Base-by-base conservation (phyloP, 345 rosid genomes). In the Murraya koenigii region DNA sequence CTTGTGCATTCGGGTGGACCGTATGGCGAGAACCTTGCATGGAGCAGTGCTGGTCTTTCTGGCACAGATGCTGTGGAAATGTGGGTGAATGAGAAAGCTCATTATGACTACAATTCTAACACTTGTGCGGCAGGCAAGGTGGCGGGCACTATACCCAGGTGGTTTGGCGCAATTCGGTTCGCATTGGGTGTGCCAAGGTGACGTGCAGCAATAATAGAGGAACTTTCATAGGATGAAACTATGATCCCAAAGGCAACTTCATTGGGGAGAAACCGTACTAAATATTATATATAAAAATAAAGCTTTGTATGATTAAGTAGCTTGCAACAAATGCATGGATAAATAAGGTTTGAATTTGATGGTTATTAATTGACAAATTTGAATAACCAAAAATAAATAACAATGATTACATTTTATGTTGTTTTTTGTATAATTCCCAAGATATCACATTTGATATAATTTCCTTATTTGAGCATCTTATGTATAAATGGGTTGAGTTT, bases 101-200 rank as follows among this genome's bases (percentile, higher is more conserved):
- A 74, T 63, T 94, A 92, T 49, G 80, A 89, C 67, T 78, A 86
- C 75, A 56, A 49, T 71, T 67, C 94, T 25, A 90, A 89, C 78
- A 68, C 81, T 4, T 92, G 97, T 72, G 77, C 76, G 79, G 8
- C 81, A 3, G 87, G 86, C 5, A 41, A 83, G 32, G 78, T 75
- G 65, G 97, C 79, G 87, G 87, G 20, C 97, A 92, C 72, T 92
- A 92, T 70, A 90, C 97, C 3, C 93, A 92, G 77, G 86, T 89
- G 32, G 95, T 92, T 55, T 91, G 95, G 95, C 82, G 87, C 35
- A 71, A 80, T 72, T 81, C 93, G 4, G 82, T 80, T 68, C 79
- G 81, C 19, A 64, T 92, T 0, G 95, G 97, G 15, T 92, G 97
- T 80, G 93, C 92, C 44, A 89, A 86, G 84, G 88, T 87, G 30